phyloP scores from a whole-genome alignment of 2,329 filamentous ascomycete genomes.

The Aspergillus ochraceus region DNA sequence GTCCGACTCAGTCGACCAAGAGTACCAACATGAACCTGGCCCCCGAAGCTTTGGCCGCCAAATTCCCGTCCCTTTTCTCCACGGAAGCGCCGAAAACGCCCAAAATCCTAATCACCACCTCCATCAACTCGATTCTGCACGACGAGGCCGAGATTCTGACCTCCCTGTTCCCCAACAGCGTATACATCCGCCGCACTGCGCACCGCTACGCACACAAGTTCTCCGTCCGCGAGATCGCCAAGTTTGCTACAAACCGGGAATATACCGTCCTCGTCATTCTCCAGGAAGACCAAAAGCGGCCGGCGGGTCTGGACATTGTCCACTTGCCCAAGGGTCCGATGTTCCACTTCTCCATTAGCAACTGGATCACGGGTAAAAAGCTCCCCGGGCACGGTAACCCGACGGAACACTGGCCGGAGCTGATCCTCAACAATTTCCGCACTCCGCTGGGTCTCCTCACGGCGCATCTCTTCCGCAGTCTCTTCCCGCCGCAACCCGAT shows the following conservation, averaged over 20 bases:
- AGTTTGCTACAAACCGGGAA: slow-evolving; percentile 76
- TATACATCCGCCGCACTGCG: slow-evolving; percentile 80
- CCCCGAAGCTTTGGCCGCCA: slow-evolving; percentile 60
- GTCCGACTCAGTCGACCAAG: slow-evolving; percentile 55
- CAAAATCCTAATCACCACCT: slow-evolving; percentile 90
- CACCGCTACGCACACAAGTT: slow-evolving; percentile 89
- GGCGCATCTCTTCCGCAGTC: slow-evolving; percentile 75
- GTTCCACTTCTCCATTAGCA: slow-evolving; percentile 87
- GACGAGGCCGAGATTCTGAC: slow-evolving; percentile 76
- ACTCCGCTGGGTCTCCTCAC: slow-evolving; percentile 88
- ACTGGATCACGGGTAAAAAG: slow-evolving; percentile 85
- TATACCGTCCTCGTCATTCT: slow-evolving; percentile 84
- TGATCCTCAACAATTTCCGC: slow-evolving; percentile 91
- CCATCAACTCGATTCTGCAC: slow-evolving; percentile 85
- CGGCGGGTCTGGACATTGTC: slow-evolving; percentile 78
- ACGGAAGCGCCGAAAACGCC: slow-evolving; percentile 58
- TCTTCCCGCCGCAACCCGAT: slow-evolving; percentile 81
- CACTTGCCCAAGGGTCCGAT: slow-evolving; percentile 84
- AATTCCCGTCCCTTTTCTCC: slow-evolving; percentile 62
- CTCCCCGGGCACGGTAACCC: slow-evolving; percentile 88
- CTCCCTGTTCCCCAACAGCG: slow-evolving; percentile 74
- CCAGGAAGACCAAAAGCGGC: slow-evolving; percentile 85
- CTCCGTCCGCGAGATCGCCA: slow-evolving; percentile 83
- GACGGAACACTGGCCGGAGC: slow-evolving; percentile 85
- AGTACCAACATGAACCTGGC: slow-evolving; percentile 61